Evolutionary conservation across 1,139 yeast species (phyloP).

Genomic region (Meyerozyma smithsonii): DNA sequence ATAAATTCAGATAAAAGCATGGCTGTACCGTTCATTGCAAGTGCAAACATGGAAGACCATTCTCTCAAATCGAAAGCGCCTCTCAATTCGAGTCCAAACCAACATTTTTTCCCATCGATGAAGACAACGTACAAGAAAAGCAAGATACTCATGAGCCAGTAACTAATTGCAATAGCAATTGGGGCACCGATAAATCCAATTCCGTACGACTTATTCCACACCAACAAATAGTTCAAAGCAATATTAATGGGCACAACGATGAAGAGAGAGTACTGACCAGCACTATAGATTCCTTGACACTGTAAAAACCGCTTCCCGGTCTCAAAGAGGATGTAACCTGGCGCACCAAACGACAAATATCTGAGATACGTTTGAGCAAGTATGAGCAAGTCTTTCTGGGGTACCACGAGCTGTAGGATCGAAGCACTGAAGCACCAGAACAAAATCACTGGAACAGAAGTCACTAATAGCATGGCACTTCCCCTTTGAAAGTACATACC

Average conservation of each 20-base stretch:
- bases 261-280: slow-evolving; percentile 16
- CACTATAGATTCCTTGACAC: slow-evolving; percentile 37
- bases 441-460: slow-evolving; percentile 20
- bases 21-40: slow-evolving; percentile 4
- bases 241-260: slow-evolving; percentile 4
- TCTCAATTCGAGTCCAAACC: slow-evolving; percentile 1
- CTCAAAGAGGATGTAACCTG: slow-evolving; percentile 36
- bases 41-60: slow-evolving; percentile 4
- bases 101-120: slow-evolving; percentile 6
- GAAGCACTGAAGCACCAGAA: slow-evolving; percentile 16
- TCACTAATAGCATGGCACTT: slow-evolving; percentile 12
- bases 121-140: slow-evolving; percentile 1
- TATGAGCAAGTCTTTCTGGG: slow-evolving; percentile 26
- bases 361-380: slow-evolving; percentile 31
- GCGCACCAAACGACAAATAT: slow-evolving; percentile 26
- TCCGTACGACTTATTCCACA: slow-evolving; percentile 4
- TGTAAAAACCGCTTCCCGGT: slow-evolving; percentile 39
- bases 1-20: slow-evolving; percentile 6
- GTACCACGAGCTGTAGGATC: slow-evolving; percentile 23
- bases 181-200: slow-evolving; percentile 7
- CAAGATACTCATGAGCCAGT: slow-evolving; percentile 4
- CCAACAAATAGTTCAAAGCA: slow-evolving; percentile 3
- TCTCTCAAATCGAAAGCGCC: slow-evolving; percentile 5
- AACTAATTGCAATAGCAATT: slow-evolving; percentile 4
- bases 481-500: slow-evolving; percentile 36